These are phyloP conservation scores for Thelonectria blattea DNA, from an alignment of 2,329 filamentous ascomycete species.

Conservation along the genomic window DNA sequence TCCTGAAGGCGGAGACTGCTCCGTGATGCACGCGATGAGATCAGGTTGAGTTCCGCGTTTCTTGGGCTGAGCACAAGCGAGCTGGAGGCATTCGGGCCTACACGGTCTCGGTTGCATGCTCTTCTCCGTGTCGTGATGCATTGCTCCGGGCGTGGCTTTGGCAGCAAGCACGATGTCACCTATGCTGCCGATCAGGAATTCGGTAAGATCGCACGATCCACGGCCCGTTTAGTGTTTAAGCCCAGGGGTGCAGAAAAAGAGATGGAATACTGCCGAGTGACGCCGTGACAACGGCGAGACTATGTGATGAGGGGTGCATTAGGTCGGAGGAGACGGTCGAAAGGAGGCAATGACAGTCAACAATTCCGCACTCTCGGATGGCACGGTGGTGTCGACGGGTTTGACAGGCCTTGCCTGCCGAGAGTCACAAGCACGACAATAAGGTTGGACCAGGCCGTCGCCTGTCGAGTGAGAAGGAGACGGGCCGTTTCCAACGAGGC, in stretches of 20 bases:
- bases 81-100: conserved; percentile 19
- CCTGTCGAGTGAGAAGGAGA: background rate
- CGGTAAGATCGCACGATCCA: conserved; percentile 9
- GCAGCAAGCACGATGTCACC: conserved; percentile 1
- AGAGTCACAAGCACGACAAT: background rate
- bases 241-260: background rate
- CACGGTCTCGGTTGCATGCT: background rate
- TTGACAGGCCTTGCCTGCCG: background rate
- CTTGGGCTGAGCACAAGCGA: background rate
- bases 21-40: background rate
- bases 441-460: background rate
- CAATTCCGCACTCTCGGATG: background rate
- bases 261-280: background rate
- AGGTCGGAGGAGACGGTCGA: background rate
- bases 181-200: background rate
- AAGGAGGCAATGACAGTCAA: background rate
- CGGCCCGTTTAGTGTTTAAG: background rate
- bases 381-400: background rate
- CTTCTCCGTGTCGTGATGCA: conserved; percentile 1
- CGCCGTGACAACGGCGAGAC: background rate
- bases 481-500: background rate
- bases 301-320: conserved; percentile 1
- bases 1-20: background rate
- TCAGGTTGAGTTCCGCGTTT: background rate
- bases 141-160: background rate